These are phyloP conservation scores for Trichoderma sp. DNA, from an alignment of 2,329 filamentous ascomycete genomes.

Conservation along the genomic window DNA sequence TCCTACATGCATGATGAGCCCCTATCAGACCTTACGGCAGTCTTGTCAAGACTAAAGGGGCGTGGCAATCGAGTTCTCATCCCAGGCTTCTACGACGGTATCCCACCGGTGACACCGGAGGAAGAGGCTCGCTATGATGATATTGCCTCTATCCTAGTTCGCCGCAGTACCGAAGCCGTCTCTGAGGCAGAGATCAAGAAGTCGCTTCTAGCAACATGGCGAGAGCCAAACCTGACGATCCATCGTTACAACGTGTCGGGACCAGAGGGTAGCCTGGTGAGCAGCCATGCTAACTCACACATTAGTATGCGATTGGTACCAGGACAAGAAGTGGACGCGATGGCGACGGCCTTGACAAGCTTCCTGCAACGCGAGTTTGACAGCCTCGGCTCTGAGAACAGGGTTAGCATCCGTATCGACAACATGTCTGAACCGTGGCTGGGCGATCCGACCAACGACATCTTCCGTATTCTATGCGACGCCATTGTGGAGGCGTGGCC, in stretches of 20 bases:
- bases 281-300: constrained; percentile 82
- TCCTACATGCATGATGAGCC: constrained; percentile 89
- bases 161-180: constrained; percentile 65
- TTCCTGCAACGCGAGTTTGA: constrained; percentile 75
- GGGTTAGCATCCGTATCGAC: constrained; percentile 79
- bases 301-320: constrained; percentile 92
- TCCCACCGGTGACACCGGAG: constrained; percentile 72
- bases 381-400: constrained; percentile 77
- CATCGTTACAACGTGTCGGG: constrained; percentile 93
- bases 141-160: constrained; percentile 76
- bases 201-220: constrained; percentile 90
- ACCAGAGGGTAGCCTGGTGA: constrained; percentile 89
- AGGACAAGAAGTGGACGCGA: constrained; percentile 82
- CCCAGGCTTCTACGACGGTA: constrained; percentile 85
- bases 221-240: constrained; percentile 91
- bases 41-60: constrained; percentile 82
- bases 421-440: constrained; percentile 97
- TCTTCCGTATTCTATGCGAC: constrained; percentile 85
- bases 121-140: constrained; percentile 83
- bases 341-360: constrained; percentile 67
- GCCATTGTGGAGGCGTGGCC: constrained; percentile 88
- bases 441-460: constrained; percentile 85
- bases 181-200: constrained; percentile 73
- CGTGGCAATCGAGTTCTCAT: constrained; percentile 80
- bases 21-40: constrained; percentile 83